Evolutionary conservation across 2,329 filamentous ascomycete species (phyloP).

Genomic region (Trichoderma simmonsii): DNA sequence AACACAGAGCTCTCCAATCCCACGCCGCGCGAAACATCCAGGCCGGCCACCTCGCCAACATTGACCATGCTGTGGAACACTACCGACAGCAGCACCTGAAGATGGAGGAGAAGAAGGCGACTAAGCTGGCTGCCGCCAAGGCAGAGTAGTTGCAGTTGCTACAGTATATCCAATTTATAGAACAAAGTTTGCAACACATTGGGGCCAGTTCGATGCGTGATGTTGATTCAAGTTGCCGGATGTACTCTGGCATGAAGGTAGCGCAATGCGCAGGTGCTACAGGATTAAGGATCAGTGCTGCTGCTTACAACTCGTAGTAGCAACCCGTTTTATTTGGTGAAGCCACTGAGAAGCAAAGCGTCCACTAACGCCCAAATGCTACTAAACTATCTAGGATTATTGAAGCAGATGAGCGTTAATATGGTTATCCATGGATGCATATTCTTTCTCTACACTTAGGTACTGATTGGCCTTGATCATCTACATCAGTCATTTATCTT

Average conservation of each 20-base stretch:
- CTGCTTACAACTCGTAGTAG: not conserved
- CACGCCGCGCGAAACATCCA: constrained; percentile 52
- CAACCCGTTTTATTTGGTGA: not conserved
- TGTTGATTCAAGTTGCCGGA: not conserved
- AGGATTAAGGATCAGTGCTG: not conserved
- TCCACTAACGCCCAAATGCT: not conserved
- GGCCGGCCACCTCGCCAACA: constrained; percentile 52
- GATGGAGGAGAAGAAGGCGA: constrained; percentile 54
- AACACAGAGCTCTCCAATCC: constrained; percentile 46
- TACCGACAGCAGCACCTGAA: constrained; percentile 53
- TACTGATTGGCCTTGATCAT: not conserved
- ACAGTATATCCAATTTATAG: constrained; percentile 11
- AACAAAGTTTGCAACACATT: constrained; percentile 9
- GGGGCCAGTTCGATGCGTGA: not conserved
- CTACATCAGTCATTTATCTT: not conserved
- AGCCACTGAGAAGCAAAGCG: not conserved
- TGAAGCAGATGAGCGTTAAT: not conserved
- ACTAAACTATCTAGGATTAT: not conserved
- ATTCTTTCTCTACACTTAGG: not conserved
- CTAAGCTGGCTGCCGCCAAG: constrained; percentile 42
- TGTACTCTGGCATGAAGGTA: not conserved
- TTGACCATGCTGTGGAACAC: constrained; percentile 57
- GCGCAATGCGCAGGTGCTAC: not conserved
- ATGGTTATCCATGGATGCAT: not conserved
- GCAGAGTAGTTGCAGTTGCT: constrained; percentile 22